Evolutionary conservation across 768 basidiomycete species (phyloP), one percentile per base, ranked within the genome.

Genomic region (Lyophyllum shimeji): DNA sequence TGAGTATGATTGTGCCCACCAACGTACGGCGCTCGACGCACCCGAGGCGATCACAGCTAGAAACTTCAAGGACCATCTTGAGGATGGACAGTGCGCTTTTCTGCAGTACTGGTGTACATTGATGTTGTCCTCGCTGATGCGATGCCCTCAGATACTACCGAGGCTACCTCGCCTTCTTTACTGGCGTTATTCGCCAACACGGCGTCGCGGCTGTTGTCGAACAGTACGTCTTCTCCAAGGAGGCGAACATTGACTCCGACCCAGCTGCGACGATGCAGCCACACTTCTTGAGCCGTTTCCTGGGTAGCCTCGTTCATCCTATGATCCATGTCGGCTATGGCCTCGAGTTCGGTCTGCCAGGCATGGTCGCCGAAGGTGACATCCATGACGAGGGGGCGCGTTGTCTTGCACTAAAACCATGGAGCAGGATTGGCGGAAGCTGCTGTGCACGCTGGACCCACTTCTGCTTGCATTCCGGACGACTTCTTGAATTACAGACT

Each of bases 361-460:
- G 34, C 34, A 13, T 37, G 34, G 34, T 37, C 15, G 15, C 15
- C 15, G 34, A 37, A 37, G 34, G 34, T 37, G 34, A 12, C 3
- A 37, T 37, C 34, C 15, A 37, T 13, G 8, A 3, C 3, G 3
- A 12, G 3, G 34, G 7, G 34, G 7, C 8, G 9, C 29, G 9
- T 29, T 9, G 9, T 29, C 5, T 29, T 9, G 29, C 9, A 9
- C 29, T 29, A 23, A 24, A n/a, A 37, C 17, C 43, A 56, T 50
- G 7, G n/a, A 40, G n/a, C 17, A 85, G 86, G 85, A 31, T 71
- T 88, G 15, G 82, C 85, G 1, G 76, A 82, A 67, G 68, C 80
- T 2, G 79, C 82, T 1, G 77, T 82, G 7, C 80, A 84, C 55
- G 52, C 63, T 6, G 60, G 75, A 15, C 64, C 69, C 8, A 69